Conservation (phyloP, 106 monocot genomes). For the Dendrobium catenatum region DNA sequence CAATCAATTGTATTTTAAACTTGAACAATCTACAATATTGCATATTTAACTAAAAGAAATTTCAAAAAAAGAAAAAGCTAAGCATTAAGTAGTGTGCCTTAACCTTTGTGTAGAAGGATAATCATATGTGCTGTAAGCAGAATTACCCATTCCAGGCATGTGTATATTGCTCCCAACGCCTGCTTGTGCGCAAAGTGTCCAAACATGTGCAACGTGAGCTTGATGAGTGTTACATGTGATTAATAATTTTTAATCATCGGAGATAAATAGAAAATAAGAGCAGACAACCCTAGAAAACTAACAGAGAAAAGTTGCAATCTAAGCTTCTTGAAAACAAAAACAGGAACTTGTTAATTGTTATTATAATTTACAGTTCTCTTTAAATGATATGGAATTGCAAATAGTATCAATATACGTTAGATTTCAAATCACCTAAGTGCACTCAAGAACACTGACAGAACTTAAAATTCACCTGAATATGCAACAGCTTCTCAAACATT, state of each 20-base stretch:
- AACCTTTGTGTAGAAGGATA: conserved; percentile 93
- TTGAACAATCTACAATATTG: neutral
- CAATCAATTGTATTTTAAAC: neutral
- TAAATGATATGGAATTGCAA: neutral
- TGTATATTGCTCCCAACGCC: conserved; percentile 84
- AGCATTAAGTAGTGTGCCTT: conserved; percentile 61
- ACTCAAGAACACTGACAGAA: neutral
- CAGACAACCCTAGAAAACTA: neutral
- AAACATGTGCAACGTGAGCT: conserved; percentile 75
- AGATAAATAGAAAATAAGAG: conserved; percentile 18
- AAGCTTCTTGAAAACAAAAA: neutral
- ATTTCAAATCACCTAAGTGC: neutral
- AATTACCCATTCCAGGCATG: conserved; percentile 75
- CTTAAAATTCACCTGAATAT: neutral
- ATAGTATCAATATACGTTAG: neutral
- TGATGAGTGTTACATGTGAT: conserved; percentile 32
- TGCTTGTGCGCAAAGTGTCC: conserved; percentile 79
- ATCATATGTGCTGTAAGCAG: conserved; percentile 68
- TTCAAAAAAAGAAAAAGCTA: conserved; percentile 19
- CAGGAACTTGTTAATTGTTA: neutral
- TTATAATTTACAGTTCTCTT: neutral
- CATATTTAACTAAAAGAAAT: conserved; percentile 6
- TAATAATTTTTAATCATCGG: conserved; percentile 19
- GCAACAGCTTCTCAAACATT: neutral
- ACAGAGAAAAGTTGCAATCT: neutral